A percentile compares a stretch with the other conserved stretches of the same genome.
phyloP scores from a whole-genome alignment of 805 yeast genomes.

The Ogataea sp. region DNA sequence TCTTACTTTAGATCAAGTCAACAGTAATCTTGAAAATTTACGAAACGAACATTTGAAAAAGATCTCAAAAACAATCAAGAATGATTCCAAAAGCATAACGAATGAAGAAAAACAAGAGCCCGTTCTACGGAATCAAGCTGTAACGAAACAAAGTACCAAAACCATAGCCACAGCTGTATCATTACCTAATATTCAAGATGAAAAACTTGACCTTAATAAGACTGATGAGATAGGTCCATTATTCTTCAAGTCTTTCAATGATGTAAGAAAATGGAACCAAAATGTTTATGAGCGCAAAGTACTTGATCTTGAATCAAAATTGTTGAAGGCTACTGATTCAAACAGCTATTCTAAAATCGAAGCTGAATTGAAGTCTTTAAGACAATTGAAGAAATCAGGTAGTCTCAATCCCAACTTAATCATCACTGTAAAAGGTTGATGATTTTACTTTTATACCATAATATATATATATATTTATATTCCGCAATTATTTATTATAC shows the following conservation, averaged over 20 bases:
- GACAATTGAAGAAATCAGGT: slow-evolving; percentile 6
- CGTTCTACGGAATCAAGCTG: too few relatives aligned
- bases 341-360: slow-evolving; percentile 10
- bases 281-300: slow-evolving; percentile 5
- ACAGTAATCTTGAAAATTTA: not conserved
- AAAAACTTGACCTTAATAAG: slow-evolving; percentile 2
- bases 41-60: not conserved
- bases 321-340: slow-evolving; percentile 9
- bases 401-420: slow-evolving; percentile 3
- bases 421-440: slow-evolving; percentile 8
- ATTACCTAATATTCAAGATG: slow-evolving; percentile 2
- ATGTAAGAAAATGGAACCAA: slow-evolving; percentile 17
- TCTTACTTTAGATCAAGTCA: not conserved
- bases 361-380: slow-evolving; percentile 8
- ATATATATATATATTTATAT: not conserved
- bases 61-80: not conserved
- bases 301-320: slow-evolving; percentile 9
- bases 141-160: too few relatives aligned
- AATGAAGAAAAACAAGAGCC: not conserved
- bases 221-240: slow-evolving; percentile 15
- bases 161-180: not conserved
- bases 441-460: not conserved
- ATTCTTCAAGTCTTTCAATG: slow-evolving; percentile 16
- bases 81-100: not conserved
- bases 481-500: not conserved